Base-by-base conservation (phyloP, 306 rosid genomes). In the Vigna trinervia region DNA sequence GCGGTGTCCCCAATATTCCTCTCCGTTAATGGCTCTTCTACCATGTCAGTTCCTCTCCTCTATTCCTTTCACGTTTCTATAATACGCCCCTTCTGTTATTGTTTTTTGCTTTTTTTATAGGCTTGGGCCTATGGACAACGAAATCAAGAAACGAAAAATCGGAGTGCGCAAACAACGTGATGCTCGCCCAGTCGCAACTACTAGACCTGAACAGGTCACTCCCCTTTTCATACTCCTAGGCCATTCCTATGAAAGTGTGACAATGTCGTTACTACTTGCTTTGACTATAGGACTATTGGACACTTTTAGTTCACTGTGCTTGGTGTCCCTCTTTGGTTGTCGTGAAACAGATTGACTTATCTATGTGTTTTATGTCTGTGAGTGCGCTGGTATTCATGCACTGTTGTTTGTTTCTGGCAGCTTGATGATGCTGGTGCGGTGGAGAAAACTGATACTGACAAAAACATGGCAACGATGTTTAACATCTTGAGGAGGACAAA, bases 81-180 rank as follows among this genome's bases (percentile, higher is more conserved):
- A n/a, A 7, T 74, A 6, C 26, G 38, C 56, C 3, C 39, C 5
- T 50, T 69, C 0, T 59, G 1, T 46, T 3, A 4, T 63, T 3
- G 5, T 10, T 10, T 60, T 10, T 60, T 48, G 14, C 38, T 32
- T 19, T 43, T 53, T 53, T 61, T 15, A 39, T 7, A 93, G 98
- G 98, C 84, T 90, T 83, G 98, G 96, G 75, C 97, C 98, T 5
- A 90, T 91, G 96, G 88, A 83, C 57, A 87, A 87, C 15, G 85
- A 90, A 81, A 73, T 88, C 69, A 93, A 87, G 81, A 91, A 82
- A 26, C 88, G 91, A 47, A 91, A 85, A 84, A 65, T 75, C 0
- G 75, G 6, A 19, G 68, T 48, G 30, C 79, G 78, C 6, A 83
- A 86, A 71, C 84, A 57, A 30, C 88, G 85, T n/a, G 14, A 65